A percentile compares a stretch with the other conserved stretches of the same genome.
Conservation (phyloP, 176 grass and related monocot species). For the Rhynchospora tenuis region DNA sequence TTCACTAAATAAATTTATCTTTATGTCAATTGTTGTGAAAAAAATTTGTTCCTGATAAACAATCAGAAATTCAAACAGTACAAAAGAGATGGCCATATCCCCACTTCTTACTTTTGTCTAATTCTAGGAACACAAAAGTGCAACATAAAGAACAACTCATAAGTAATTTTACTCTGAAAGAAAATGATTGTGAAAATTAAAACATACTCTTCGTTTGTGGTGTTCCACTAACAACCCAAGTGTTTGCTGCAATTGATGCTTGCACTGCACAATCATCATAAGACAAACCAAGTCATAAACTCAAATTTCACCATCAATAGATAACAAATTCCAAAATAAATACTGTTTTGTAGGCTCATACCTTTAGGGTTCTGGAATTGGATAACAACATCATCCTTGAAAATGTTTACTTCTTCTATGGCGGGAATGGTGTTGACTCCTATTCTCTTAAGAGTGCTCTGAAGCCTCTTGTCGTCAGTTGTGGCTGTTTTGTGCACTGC, state of each 20-base stretch:
- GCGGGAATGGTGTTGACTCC: conserved; percentile 93
- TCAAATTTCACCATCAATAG: neutral
- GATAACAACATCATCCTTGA: conserved; percentile 97
- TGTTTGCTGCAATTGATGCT: conserved; percentile 96
- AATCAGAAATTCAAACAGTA: neutral
- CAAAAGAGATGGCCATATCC: neutral
- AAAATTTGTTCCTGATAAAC: neutral
- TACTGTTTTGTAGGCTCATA: neutral
- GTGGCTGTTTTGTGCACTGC: conserved; percentile 81
- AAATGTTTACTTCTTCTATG: conserved; percentile 99
- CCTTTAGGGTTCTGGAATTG: conserved; percentile 97
- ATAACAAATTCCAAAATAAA: neutral
- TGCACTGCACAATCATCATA: conserved; percentile 56
- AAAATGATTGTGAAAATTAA: neutral
- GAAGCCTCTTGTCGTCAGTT: conserved; percentile 90
- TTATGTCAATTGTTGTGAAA: neutral
- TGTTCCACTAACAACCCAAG: conserved; percentile 94
- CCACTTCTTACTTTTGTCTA: neutral
- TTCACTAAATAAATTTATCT: too few species aligned
- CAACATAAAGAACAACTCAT: neutral
- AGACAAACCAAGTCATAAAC: neutral
- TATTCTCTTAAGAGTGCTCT: conserved; percentile 95
- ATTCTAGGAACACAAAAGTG: neutral
- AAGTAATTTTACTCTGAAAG: neutral
- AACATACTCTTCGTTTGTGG: conserved; percentile 89